Percentiles rank a stretch among this genome's conserved stretches.
Evolutionary conservation across 2,329 filamentous ascomycete species (phyloP).

Genomic region (Hawksworthiomyces lignivorus): DNA sequence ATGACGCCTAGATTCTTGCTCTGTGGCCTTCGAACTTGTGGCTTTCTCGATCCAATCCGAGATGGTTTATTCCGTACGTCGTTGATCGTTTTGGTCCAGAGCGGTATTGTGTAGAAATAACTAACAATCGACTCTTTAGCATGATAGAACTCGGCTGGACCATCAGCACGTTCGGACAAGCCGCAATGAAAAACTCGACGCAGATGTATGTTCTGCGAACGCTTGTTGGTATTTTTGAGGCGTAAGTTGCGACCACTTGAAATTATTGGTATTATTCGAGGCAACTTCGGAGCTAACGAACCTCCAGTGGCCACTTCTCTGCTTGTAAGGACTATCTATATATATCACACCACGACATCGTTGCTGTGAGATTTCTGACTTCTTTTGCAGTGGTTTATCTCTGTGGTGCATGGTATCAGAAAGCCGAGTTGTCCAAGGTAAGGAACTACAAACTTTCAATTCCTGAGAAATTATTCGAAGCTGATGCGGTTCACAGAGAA

Average conservation of each 20-base stretch:
- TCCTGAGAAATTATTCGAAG: no score
- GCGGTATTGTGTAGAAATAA: no score
- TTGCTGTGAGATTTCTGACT: no score
- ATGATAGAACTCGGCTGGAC: conserved; percentile 13
- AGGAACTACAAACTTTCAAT: no score
- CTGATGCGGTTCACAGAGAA: no score
- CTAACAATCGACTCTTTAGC: neutral
- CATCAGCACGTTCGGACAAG: conserved; percentile 11
- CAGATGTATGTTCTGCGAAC: conserved; percentile 13
- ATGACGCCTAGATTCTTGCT: conserved; percentile 9
- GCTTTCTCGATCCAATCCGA: conserved; percentile 7
- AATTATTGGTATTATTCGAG: no score
- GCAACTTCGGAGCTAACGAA: no score
- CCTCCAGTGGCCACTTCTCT: conserved; percentile 12
- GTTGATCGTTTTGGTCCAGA: no score
- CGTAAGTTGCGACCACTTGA: no score
- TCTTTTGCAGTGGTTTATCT: conserved; percentile 13
- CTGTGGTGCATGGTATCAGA: conserved; percentile 13
- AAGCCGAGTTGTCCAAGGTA: conserved; percentile 8
- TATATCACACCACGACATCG: no score
- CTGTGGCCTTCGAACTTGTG: conserved; percentile 8
- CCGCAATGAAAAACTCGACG: conserved; percentile 8
- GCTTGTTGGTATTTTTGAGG: conserved; percentile 9
- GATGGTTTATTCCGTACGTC: conserved; percentile 11
- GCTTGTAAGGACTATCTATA: no score